Base-by-base conservation (phyloP, 1,284 basidiomycete species). In the Wolfiporia cocos region DNA sequence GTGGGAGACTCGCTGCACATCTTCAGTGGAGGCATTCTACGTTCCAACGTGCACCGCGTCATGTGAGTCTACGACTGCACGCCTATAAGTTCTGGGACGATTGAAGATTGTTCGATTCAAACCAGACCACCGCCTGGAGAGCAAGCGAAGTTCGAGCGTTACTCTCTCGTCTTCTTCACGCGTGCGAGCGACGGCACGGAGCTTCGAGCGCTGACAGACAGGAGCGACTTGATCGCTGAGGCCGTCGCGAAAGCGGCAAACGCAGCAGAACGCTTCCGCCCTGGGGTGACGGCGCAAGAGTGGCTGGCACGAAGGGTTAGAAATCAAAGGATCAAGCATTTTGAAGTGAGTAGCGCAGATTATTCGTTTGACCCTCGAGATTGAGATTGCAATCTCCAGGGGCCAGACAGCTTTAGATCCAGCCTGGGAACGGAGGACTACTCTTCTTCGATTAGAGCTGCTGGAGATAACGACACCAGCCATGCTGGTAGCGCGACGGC, bases 1-100 rank as follows among this genome's bases (percentile, higher is more conserved):
- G 45, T 63, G 4, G 61, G 64, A 15, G 63, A 66, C 44, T 60
- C 64, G 3, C 49, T 66, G 54, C 50, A 59, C 11, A 59, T 61
- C 24, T 63, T 64, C 50, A 63, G 57, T 28, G 61, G 55, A 1
- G 64, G 64, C 6, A 53, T 66, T 28, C 42, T 66, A 31, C 47
- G 49, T 22, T 57, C 56, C 14, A 59, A 60, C 44, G 46, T 63
- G 42, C 56, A 63, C 48, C 56, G 56, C n/a, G 56, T 58, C 34
- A 44, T 61, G 54, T 50, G 36, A 15, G 59, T 37, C 48, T n/a
- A n/a, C n/a, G n/a, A n/a, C n/a, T n/a, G n/a, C n/a, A n/a, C n/a
- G n/a, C n/a, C n/a, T 18, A 33, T 29, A 22, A n/a, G 15, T 22
- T 21, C n/a, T n/a, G n/a, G n/a, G n/a, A n/a, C n/a, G n/a, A n/a